phyloP scores from a whole-genome alignment of 2,329 filamentous ascomycete genomes.

The Aureobasidium melanogenum region DNA sequence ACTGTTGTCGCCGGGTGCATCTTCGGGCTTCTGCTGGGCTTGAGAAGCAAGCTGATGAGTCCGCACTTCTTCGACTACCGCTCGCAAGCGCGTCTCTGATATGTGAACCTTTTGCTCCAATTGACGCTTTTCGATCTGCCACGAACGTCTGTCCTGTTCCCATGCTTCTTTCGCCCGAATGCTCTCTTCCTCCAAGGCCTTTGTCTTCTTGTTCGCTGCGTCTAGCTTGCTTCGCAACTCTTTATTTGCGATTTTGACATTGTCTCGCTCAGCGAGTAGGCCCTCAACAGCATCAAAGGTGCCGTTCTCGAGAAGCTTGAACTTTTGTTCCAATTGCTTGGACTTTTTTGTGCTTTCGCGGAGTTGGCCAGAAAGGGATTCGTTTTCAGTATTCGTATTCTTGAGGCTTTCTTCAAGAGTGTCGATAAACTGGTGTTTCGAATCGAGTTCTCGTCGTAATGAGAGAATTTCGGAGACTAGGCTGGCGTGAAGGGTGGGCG shows the following conservation, averaged over 20 bases:
- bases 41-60: constrained; percentile 49
- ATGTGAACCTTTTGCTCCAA: constrained; percentile 80
- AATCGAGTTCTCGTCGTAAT: constrained; percentile 80
- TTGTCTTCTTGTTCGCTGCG: constrained; percentile 63
- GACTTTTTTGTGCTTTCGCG: constrained; percentile 63
- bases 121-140: constrained; percentile 74
- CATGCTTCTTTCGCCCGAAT: constrained; percentile 70
- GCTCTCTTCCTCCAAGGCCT: constrained; percentile 73
- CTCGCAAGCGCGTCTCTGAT: constrained; percentile 77
- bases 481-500: constrained; percentile 87
- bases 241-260: constrained; percentile 60
- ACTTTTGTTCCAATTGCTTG: constrained; percentile 72
- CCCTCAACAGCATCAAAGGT: constrained; percentile 79
- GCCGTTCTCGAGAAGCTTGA: constrained; percentile 79
- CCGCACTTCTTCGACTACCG: constrained; percentile 78
- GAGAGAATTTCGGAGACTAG: constrained; percentile 89
- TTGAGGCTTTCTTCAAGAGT: constrained; percentile 69
- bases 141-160: constrained; percentile 73
- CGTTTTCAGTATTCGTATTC: constrained; percentile 62
- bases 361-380: constrained; percentile 55
- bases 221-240: constrained; percentile 76
- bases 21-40: constrained; percentile 26
- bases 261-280: constrained; percentile 75
- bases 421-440: constrained; percentile 79
- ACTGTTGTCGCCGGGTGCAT: constrained; percentile 49